These are phyloP conservation scores for Amyloporia xantha DNA, from an alignment of 768 basidiomycete genomes.

Conservation along the genomic window DNA sequence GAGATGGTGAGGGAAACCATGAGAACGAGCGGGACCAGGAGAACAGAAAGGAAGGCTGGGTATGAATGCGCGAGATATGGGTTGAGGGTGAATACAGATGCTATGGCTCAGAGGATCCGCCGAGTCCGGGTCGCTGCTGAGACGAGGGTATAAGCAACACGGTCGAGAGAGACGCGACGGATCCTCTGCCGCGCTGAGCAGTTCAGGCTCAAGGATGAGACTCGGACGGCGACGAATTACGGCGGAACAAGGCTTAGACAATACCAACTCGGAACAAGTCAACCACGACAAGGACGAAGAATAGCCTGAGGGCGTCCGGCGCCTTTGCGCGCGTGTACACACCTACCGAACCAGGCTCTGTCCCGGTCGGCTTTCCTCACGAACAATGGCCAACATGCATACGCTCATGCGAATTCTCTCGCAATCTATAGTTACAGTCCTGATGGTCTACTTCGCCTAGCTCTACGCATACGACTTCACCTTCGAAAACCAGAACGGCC, in stretches of 20 bases:
- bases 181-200: slow-evolving; percentile 29
- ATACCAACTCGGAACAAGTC: background rate
- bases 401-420: too few species aligned
- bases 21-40: slow-evolving; percentile 17
- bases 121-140: slow-evolving; percentile 38
- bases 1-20: slow-evolving; percentile 21
- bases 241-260: slow-evolving; percentile 1
- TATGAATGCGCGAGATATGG: slow-evolving; percentile 19
- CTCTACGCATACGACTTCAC: slow-evolving; percentile 56
- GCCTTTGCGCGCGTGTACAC: too few species aligned
- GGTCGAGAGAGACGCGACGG: slow-evolving; percentile 41
- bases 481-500: slow-evolving; percentile 93
- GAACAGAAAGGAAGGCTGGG: slow-evolving; percentile 15
- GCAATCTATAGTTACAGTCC: too few species aligned
- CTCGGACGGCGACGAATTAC: background rate
- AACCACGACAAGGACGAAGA: too few species aligned
- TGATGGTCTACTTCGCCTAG: too few species aligned
- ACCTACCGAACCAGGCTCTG: too few species aligned
- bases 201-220: slow-evolving; percentile 6
- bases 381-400: too few species aligned
- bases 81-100: slow-evolving; percentile 13
- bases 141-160: slow-evolving; percentile 38
- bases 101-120: slow-evolving; percentile 41
- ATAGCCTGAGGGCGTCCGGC: too few species aligned
- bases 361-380: too few species aligned